Evolutionary conservation across 192 early-diverging fungal species (phyloP), one percentile per base, ranked within the genome.

Genomic region (Umbelopsis sp.): DNA sequence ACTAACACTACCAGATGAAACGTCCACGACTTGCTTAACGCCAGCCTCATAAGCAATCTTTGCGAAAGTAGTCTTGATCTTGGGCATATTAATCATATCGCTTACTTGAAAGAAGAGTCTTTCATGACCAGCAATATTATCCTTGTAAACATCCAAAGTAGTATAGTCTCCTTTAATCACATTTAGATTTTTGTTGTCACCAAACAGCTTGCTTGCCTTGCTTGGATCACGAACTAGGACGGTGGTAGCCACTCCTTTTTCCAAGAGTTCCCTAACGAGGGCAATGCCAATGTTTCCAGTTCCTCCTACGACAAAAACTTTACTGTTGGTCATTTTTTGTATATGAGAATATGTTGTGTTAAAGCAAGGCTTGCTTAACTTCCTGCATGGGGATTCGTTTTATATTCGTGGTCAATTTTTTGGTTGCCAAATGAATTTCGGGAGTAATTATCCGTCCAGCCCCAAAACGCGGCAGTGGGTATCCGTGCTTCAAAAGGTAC

Each of bases 251-350:
- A 48, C 52, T 20, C 30, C 41, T 37, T 53, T 51, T 10, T 20
- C 35, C 37, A 61, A 61, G 15, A 73, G 66, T 10, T 12, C 6
- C 22, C 13, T 16, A 3, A 61, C 66, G 9, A 55, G 3, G 16
- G 67, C 53, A 7, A 10, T 27, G 22, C 66, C 72, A 61, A 73
- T 68, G 22, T 66, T 45, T 11, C 72, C 72, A 18, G 72, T 64
- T 23, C 46, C 53, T 9, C 72, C 66, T 25, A 68, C 47, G n/a
- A 73, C 51, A 21, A 52, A 68, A 3, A 68, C 33, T 41, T 68
- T 67, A 2, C 27, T 30, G 27, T 2, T 30, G 27, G 27, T 30
- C 27, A 30, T 30, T 2, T 30, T 30, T 1, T 30, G 27, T 2
- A 3, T 3, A 3, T 2, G 27, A 30, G 27, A 30, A 30, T 30